Conservation (phyloP, 805 yeast species). For the Zygoascus bituminiphila region DNA sequence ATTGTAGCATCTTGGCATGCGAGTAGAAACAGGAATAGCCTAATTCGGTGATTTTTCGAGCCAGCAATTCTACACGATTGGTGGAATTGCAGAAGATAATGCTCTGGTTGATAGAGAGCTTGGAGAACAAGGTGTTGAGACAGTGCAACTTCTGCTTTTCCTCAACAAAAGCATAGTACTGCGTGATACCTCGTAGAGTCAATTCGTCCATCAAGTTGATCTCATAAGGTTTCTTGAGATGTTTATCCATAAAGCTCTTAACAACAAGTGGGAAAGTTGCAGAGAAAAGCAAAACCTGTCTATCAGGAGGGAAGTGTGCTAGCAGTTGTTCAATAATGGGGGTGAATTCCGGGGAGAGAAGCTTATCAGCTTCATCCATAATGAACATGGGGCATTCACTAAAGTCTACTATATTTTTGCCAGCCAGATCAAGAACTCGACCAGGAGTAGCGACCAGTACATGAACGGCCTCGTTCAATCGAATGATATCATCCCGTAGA, state of each 20-base stretch:
- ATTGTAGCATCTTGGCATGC: conserved; percentile 96
- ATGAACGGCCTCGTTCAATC: conserved; percentile 90
- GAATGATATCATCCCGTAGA: conserved; percentile 84
- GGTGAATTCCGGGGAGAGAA: conserved; percentile 85
- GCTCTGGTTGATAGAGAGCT: conserved; percentile 91
- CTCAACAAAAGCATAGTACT: conserved; percentile 97
- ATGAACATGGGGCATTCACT: conserved; percentile 80
- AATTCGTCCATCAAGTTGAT: conserved; percentile 97
- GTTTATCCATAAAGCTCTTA: conserved; percentile 84
- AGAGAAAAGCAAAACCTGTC: conserved; percentile 80
- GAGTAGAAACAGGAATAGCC: conserved; percentile 96
- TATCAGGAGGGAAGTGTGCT: conserved; percentile 65
- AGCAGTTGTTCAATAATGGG: conserved; percentile 80
- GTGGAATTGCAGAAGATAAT: conserved; percentile 97
- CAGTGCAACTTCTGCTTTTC: conserved; percentile 95
- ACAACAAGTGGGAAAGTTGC: conserved; percentile 97
- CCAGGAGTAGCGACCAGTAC: conserved; percentile 97
- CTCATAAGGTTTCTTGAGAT: conserved; percentile 85
- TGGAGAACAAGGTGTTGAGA: conserved; percentile 87
- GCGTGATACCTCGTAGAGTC: conserved; percentile 92
- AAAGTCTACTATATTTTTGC: conserved; percentile 79
- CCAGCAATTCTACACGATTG: conserved; percentile 88
- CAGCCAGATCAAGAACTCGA: conserved; percentile 88
- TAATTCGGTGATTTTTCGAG: conserved; percentile 90
- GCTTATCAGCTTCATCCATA: conserved; percentile 99